phyloP scores from a whole-genome alignment of 208 protist species.

The Leishmania tarentolae region DNA sequence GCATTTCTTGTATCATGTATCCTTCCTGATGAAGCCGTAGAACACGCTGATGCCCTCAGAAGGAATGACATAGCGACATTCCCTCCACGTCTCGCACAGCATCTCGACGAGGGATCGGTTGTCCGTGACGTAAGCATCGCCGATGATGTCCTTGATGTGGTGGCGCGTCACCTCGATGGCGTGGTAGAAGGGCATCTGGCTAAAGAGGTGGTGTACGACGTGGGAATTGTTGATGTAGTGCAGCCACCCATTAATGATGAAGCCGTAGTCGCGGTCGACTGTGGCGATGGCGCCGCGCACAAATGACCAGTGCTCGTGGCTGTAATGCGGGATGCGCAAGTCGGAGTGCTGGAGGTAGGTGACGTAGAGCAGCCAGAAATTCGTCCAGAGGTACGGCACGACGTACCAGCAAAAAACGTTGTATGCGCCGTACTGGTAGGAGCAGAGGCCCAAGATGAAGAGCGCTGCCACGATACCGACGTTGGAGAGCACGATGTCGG shows the following conservation, averaged over 20 bases:
- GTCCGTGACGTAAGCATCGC: conserved; percentile 73
- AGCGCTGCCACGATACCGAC: conserved; percentile 65
- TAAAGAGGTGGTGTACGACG: conserved; percentile 95
- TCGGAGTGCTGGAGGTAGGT: conserved; percentile 90
- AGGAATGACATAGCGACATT: conserved; percentile 84
- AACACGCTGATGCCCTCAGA: conserved; percentile 75
- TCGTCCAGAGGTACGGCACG: conserved; percentile 85
- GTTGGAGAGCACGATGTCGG: conserved; percentile 74
- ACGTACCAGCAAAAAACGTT: conserved; percentile 81
- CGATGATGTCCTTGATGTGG: conserved; percentile 74
- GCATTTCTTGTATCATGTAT: not conserved
- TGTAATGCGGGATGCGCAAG: conserved; percentile 90
- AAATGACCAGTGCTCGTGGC: conserved; percentile 91
- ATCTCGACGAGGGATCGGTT: conserved; percentile 48
- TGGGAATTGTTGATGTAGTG: conserved; percentile 96
- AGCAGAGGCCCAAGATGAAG: conserved; percentile 36
- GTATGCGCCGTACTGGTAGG: conserved; percentile 56
- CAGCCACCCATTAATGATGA: conserved; percentile 73
- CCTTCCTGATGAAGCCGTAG: conserved; percentile 47
- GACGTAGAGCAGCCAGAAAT: conserved; percentile 80
- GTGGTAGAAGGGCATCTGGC: conserved; percentile 93
- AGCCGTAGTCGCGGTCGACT: conserved; percentile 91
- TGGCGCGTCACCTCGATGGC: conserved; percentile 85
- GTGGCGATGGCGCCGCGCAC: conserved; percentile 91
- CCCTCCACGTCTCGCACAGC: conserved; percentile 50